Conservation (phyloP, 768 basidiomycete species). For the Solioccasus polychromus region DNA sequence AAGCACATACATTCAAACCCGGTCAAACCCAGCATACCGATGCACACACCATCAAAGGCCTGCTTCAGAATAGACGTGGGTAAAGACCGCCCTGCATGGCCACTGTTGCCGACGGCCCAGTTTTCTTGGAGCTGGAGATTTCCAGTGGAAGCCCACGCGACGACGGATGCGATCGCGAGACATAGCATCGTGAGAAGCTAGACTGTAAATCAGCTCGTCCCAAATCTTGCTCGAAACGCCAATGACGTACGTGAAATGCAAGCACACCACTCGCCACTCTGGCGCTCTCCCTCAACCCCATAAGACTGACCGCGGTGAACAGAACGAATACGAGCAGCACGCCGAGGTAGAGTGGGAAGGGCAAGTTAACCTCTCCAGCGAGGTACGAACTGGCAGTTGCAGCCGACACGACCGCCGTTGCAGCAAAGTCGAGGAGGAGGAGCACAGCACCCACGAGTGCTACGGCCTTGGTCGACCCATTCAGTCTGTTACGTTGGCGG, state of each 20-base stretch:
- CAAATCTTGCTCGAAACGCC: not conserved
- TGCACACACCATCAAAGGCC: conserved; percentile 64
- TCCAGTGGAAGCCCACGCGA: conserved; percentile 54
- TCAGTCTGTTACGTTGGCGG: conserved; percentile 41
- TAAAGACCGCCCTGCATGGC: conserved; percentile 30
- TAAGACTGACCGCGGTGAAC: conserved; percentile 53
- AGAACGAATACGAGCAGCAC: conserved; percentile 52
- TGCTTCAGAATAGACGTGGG: conserved; percentile 38
- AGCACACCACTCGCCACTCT: conserved; percentile 57
- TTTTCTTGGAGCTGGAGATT: conserved; percentile 48
- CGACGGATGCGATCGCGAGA: conserved; percentile 46
- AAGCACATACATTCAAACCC: conserved; percentile 57
- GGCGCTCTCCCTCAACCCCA: conserved; percentile 62
- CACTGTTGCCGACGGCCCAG: conserved; percentile 51
- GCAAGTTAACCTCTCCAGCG: conserved; percentile 56
- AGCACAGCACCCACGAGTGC: conserved; percentile 65
- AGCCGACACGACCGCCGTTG: conserved; percentile 70
- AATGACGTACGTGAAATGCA: conserved; percentile 50
- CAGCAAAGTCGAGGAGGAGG: conserved; percentile 67
- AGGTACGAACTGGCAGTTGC: conserved; percentile 70
- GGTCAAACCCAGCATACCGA: conserved; percentile 71
- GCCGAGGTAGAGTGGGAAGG: conserved; percentile 53
- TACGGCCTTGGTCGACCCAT: conserved; percentile 59
- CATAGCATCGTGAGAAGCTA: conserved; percentile 56
- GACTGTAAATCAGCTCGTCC: not conserved